Evolutionary conservation across 371 early-diverging fungal genomes (phyloP).

Genomic region (Mortierella sp.): DNA sequence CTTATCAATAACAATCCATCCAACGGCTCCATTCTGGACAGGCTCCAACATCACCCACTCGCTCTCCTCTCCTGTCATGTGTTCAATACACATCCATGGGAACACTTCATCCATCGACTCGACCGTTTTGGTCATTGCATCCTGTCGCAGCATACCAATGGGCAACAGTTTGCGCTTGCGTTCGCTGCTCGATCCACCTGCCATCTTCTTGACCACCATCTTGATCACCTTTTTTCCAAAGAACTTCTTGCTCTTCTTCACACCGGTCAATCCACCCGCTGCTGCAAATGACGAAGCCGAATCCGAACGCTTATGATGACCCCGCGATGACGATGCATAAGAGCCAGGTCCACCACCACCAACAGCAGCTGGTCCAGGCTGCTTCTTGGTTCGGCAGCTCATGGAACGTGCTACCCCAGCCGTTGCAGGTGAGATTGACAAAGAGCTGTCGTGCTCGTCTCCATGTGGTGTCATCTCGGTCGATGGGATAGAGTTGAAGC

Average conservation of each 20-base stretch:
- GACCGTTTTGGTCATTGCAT: conserved; percentile 49
- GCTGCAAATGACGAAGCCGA: neutral
- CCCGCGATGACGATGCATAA: conserved; percentile 23
- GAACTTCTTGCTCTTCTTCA: conserved; percentile 13
- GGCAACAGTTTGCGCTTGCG: conserved; percentile 37
- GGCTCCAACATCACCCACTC: conserved; percentile 53
- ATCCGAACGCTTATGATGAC: conserved; percentile 2
- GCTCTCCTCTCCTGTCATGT: conserved; percentile 51
- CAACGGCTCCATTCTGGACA: conserved; percentile 49
- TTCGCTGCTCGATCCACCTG: conserved; percentile 6
- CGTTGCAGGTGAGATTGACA: conserved; percentile 13
- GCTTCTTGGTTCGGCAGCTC: conserved; percentile 11
- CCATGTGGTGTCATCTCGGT: conserved; percentile 4
- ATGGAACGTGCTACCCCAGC: conserved; percentile 7
- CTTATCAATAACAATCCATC: conserved; percentile 46
- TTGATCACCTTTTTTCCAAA: conserved; percentile 39
- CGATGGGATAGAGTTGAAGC: conserved; percentile 10
- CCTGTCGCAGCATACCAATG: conserved; percentile 28
- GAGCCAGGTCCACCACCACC: conserved; percentile 52
- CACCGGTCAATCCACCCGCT: conserved; percentile 6
- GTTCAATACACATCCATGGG: conserved; percentile 55
- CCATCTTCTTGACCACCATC: conserved; percentile 13
- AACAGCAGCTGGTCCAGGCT: conserved; percentile 29
- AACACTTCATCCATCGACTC: conserved; percentile 52
- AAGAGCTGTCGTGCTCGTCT: conserved; percentile 18